phyloP scores from a whole-genome alignment of 225 moss, liverwort and hornwort species.

The Straminergon stramineum region DNA sequence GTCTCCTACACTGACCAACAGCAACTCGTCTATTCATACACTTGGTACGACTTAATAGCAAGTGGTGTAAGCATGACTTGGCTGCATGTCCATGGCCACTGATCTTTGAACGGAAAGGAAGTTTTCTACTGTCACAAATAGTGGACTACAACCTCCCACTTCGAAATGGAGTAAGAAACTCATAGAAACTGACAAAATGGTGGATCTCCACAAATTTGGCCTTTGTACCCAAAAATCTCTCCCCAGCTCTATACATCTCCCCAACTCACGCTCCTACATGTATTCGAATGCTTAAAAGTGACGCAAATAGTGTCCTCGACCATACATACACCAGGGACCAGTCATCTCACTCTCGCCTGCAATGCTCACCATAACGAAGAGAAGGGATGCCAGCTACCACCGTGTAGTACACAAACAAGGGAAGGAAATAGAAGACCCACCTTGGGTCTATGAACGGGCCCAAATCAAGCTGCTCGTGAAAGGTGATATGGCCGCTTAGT shows the following conservation, averaged over 20 bases:
- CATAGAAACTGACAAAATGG: neutral
- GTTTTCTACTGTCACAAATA: neutral
- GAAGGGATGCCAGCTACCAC: neutral
- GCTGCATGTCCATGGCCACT: neutral
- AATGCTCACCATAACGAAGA: neutral
- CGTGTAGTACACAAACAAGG: neutral
- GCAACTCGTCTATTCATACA: neutral
- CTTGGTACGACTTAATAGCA: neutral
- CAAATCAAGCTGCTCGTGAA: conserved; percentile 74
- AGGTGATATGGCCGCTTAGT: conserved; percentile 69
- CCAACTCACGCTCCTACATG: neutral
- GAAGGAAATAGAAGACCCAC: conserved; percentile 4
- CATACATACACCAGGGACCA: neutral
- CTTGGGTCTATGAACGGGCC: conserved; percentile 67
- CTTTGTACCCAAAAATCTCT: neutral
- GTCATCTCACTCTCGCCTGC: neutral
- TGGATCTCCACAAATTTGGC: neutral
- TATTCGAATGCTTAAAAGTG: neutral
- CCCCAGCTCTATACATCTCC: neutral
- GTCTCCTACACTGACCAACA: neutral
- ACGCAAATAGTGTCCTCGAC: neutral
- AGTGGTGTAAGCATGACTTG: neutral
- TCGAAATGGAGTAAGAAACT: neutral
- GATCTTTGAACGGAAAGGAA: neutral
- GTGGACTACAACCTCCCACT: neutral